A percentile compares a stretch with the other conserved stretches of the same genome.
These are phyloP conservation scores for Camellia lanceoleosa DNA, from an alignment of 148 eudicot species.

Conservation along the genomic window DNA sequence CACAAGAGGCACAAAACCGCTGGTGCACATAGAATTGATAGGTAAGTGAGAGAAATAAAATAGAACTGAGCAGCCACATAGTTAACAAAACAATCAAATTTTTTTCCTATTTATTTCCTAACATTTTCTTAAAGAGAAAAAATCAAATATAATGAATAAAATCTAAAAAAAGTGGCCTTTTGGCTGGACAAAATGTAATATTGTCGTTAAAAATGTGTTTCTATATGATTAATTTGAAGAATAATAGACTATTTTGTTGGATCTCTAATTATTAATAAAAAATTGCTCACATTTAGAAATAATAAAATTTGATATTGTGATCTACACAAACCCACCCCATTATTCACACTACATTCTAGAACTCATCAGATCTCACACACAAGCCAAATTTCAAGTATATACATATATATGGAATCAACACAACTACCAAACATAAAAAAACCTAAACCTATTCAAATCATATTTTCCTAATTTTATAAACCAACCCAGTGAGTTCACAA, in stretches of 20 bases:
- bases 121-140: neutral
- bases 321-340: neutral
- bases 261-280: neutral
- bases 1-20: neutral
- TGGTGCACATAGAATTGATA: slow-evolving; percentile 1
- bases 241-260: neutral
- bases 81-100: neutral
- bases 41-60: neutral
- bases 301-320: neutral
- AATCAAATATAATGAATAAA: neutral
- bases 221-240: neutral
- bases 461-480: no score
- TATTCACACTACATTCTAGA: neutral
- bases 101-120: neutral
- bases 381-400: no score
- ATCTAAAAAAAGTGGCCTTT: neutral
- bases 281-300: neutral
- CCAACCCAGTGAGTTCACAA: no score
- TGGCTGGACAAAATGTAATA: neutral
- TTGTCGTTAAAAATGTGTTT: neutral
- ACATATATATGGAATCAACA: no score
- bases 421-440: no score
- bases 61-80: neutral
- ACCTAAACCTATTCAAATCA: no score
- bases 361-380: no score